Conservation (phyloP, 2,329 filamentous ascomycete genomes). For the Trichophyton schoenleinii region DNA sequence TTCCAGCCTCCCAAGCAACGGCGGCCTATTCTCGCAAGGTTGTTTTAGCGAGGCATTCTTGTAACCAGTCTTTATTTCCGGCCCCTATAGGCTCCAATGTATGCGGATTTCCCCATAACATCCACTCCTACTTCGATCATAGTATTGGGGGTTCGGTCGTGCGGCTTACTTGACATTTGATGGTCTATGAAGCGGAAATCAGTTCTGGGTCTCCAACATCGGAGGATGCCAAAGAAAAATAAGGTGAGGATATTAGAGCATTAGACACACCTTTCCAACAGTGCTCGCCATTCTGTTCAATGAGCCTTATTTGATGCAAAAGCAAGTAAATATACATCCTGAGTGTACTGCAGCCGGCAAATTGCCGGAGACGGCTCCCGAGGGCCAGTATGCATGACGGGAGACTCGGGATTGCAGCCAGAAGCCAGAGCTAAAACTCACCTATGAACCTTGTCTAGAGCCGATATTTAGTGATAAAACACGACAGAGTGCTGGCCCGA, state of each 20-base stretch:
- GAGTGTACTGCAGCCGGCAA: background rate
- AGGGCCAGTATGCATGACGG: background rate
- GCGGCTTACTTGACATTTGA: constrained; percentile 65
- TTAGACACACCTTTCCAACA: constrained; percentile 40
- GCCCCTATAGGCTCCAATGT: background rate
- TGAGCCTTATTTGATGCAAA: background rate
- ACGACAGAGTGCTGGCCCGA: background rate
- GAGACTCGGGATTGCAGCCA: no score
- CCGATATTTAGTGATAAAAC: background rate
- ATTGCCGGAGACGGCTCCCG: background rate
- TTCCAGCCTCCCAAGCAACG: constrained; percentile 91
- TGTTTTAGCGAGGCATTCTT: background rate
- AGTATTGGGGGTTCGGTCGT: background rate
- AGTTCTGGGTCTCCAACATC: background rate
- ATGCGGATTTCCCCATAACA: background rate
- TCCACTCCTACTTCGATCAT: background rate
- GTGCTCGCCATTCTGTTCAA: constrained; percentile 40
- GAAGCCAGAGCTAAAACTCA: background rate
- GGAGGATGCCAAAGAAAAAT: constrained; percentile 12
- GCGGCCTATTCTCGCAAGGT: constrained; percentile 49
- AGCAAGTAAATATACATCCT: background rate
- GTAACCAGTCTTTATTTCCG: background rate
- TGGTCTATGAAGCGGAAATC: constrained; percentile 48
- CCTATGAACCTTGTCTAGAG: background rate
- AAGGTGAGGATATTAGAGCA: background rate